A percentile compares a stretch with the other conserved stretches of the same genome.
Evolutionary conservation across 2,329 filamentous ascomycete genomes (phyloP).

Genomic region (Aspergillus transmontanensis): DNA sequence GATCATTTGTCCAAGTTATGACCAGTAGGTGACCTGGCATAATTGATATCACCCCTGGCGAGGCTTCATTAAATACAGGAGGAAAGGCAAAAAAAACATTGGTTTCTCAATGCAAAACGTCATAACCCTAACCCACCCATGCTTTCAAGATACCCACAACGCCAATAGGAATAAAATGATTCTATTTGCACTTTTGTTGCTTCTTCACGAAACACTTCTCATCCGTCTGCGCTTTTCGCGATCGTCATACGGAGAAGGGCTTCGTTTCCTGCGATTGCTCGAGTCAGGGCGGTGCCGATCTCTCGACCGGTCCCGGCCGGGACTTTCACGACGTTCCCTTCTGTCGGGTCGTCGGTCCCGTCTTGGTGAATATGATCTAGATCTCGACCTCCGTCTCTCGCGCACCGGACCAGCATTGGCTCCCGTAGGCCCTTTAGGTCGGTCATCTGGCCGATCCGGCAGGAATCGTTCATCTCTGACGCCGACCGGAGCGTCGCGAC

Average conservation of each 20-base stretch:
- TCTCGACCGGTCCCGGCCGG: slow-evolving; percentile 41
- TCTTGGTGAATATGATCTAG: slow-evolving; percentile 57
- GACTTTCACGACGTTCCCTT: neutral
- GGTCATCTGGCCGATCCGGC: slow-evolving; percentile 45
- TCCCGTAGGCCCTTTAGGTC: slow-evolving; percentile 43
- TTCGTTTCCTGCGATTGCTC: slow-evolving; percentile 41
- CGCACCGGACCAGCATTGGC: slow-evolving; percentile 50
- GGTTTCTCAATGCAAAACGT: slow-evolving; percentile 21
- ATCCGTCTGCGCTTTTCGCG: slow-evolving; percentile 46
- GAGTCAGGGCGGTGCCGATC: slow-evolving; percentile 52
- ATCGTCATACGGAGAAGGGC: slow-evolving; percentile 45
- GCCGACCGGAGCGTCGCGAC: slow-evolving; percentile 37
- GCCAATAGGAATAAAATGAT: slow-evolving; percentile 18
- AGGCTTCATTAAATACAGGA: slow-evolving; percentile 16
- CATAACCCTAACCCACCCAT: slow-evolving; percentile 21
- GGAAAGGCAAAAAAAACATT: slow-evolving; percentile 6
- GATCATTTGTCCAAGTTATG: slow-evolving; percentile 3
- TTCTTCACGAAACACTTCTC: slow-evolving; percentile 28
- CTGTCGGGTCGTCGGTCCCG: slow-evolving; percentile 20
- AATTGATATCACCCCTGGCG: neutral
- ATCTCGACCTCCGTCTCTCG: slow-evolving; percentile 38
- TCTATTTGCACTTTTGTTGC: slow-evolving; percentile 8
- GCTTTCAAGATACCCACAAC: slow-evolving; percentile 23
- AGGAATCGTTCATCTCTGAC: slow-evolving; percentile 51
- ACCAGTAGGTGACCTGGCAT: slow-evolving; percentile 3